Evolutionary conservation across 352 stramenopile genomes (phyloP).

Genomic region (Pythium apleroticum): DNA sequence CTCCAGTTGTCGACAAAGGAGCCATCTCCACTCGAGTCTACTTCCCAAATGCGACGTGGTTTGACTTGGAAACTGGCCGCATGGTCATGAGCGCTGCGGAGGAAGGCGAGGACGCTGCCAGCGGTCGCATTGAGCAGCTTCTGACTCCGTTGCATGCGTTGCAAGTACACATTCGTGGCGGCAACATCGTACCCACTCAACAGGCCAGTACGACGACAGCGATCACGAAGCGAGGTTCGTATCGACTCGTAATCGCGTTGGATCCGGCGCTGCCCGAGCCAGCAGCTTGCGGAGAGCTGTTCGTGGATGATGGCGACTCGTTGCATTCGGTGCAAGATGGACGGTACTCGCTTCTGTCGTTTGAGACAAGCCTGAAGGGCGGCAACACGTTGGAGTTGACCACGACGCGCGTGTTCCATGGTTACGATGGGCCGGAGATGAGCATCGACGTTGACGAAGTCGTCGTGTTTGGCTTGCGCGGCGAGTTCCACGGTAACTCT

Average conservation of each 20-base stretch:
- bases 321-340: constrained; percentile 55
- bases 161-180: constrained; percentile 68
- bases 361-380: constrained; percentile 38
- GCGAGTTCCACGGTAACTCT: constrained; percentile 54
- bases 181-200: constrained; percentile 63
- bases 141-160: constrained; percentile 55
- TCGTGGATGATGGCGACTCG: constrained; percentile 75
- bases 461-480: constrained; percentile 55
- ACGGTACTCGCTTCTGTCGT: constrained; percentile 54
- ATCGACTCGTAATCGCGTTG: constrained; percentile 58
- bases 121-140: constrained; percentile 33
- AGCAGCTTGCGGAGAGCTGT: constrained; percentile 56
- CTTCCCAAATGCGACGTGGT: constrained; percentile 74
- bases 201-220: constrained; percentile 51
- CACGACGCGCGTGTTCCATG: constrained; percentile 33
- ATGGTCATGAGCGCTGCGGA: constrained; percentile 4
- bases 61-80: constrained; percentile 55
- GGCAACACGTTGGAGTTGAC: constrained; percentile 44
- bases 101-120: background rate
- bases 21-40: constrained; percentile 60
- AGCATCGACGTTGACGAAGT: constrained; percentile 49
- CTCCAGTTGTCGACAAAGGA: constrained; percentile 66
- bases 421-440: constrained; percentile 74
- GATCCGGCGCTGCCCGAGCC: constrained; percentile 15
- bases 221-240: constrained; percentile 52